These are phyloP conservation scores for Phytopythium litorale DNA, from an alignment of 352 stramenopile genomes.

Conservation along the genomic window DNA sequence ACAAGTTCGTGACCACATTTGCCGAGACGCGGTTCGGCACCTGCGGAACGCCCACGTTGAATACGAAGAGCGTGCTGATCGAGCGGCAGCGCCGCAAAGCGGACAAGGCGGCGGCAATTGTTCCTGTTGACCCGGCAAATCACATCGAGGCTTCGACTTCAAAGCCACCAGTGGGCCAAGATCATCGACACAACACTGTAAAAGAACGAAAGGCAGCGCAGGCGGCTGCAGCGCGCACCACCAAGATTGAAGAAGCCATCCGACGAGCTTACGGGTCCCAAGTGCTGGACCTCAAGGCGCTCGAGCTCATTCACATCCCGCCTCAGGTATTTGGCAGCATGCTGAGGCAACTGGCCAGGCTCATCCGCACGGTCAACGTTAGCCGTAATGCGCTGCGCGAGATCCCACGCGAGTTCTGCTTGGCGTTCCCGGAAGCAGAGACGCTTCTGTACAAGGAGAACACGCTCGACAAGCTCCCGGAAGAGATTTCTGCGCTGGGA, in stretches of 20 bases:
- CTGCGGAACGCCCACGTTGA: constrained; percentile 58
- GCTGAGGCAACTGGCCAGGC: constrained; percentile 55
- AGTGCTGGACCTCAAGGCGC: constrained; percentile 56
- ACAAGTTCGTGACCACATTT: constrained; percentile 49
- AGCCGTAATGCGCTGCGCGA: constrained; percentile 66
- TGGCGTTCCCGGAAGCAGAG: constrained; percentile 47
- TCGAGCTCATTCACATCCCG: constrained; percentile 63
- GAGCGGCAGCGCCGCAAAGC: constrained; percentile 32
- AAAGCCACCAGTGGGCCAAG: constrained; percentile 2
- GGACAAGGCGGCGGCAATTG: constrained; percentile 12
- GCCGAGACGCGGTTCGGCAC: constrained; percentile 59
- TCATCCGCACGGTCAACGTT: constrained; percentile 58
- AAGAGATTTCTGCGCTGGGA: constrained; percentile 19
- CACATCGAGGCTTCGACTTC: not conserved
- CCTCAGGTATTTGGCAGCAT: constrained; percentile 54
- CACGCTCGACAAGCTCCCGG: constrained; percentile 33
- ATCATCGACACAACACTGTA: not conserved
- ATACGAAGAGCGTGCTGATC: constrained; percentile 56
- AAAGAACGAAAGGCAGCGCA: constrained; percentile 18
- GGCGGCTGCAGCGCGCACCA: constrained; percentile 10
- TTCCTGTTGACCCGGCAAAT: not conserved
- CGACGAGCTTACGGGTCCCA: constrained; percentile 48
- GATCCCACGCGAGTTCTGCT: constrained; percentile 44
- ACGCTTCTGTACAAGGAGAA: constrained; percentile 67
- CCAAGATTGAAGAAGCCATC: constrained; percentile 33